Evolutionary conservation across 106 monocot genomes (phyloP).

Genomic region (Ottelia alismoides): DNA sequence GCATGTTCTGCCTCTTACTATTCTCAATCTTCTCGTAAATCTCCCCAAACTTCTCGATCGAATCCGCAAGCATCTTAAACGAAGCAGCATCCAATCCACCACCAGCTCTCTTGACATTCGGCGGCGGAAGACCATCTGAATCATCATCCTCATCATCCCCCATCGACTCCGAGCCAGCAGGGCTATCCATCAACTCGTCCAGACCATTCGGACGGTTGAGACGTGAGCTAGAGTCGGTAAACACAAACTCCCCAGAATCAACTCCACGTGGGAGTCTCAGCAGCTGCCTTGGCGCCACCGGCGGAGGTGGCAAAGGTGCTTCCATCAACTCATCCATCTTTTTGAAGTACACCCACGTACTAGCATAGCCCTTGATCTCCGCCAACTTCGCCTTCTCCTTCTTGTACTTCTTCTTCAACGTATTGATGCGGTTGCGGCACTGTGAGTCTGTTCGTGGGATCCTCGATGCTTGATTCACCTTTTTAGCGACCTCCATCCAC

Average conservation of each 20-base stretch:
- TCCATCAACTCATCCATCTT: conserved; percentile 71
- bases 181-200: conserved; percentile 50
- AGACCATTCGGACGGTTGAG: conserved; percentile 19
- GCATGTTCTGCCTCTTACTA: conserved; percentile 62
- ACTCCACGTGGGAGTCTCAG: conserved; percentile 36
- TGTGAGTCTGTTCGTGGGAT: conserved; percentile 39
- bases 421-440: conserved; percentile 75
- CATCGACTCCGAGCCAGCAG: conserved; percentile 31
- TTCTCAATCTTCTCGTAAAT: conserved; percentile 82
- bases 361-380: conserved; percentile 11
- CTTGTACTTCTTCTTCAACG: conserved; percentile 85
- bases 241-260: conserved; percentile 55
- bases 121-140: conserved; percentile 48
- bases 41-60: conserved; percentile 67
- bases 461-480: conserved; percentile 40
- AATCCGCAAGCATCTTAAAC: conserved; percentile 51
- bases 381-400: conserved; percentile 73
- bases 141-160: conserved; percentile 37
- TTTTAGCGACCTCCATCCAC: conserved; percentile 77
- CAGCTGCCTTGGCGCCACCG: conserved; percentile 1
- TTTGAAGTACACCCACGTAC: conserved; percentile 66
- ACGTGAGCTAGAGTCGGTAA: conserved; percentile 26
- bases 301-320: conserved; percentile 9
- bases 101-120: conserved; percentile 8
- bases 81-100: conserved; percentile 22